Conservation (phyloP, 2,329 filamentous ascomycete species). For the Rhinocladiella mackenziei region DNA sequence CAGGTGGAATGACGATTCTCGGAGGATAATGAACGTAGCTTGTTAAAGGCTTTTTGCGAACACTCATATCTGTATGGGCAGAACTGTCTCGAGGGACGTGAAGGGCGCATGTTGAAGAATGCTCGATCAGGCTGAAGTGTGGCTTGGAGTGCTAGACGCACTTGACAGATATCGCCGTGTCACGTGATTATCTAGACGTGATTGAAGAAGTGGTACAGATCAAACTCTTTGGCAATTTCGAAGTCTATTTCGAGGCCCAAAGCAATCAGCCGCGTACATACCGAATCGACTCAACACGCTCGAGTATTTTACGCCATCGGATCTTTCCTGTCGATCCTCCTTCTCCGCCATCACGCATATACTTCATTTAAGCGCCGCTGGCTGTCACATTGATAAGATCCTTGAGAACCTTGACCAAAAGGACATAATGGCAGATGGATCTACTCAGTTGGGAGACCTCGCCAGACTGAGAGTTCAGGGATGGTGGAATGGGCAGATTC, state of each 20-base stretch:
- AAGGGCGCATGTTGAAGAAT: no score
- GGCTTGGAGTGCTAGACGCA: no score
- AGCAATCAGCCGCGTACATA: constrained; percentile 14
- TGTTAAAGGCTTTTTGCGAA: no score
- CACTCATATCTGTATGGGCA: no score
- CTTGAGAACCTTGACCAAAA: constrained; percentile 30
- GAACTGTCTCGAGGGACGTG: no score
- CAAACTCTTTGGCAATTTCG: constrained; percentile 35
- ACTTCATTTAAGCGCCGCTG: constrained; percentile 25
- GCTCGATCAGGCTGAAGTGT: no score
- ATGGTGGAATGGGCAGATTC: constrained; percentile 24
- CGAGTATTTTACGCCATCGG: constrained; percentile 13
- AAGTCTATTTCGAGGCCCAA: constrained; percentile 28
- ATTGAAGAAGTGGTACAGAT: no score
- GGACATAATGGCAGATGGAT: constrained; percentile 23
- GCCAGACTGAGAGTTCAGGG: constrained; percentile 20
- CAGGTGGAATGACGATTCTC: no score
- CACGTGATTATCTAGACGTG: no score
- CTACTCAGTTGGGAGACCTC: constrained; percentile 20
- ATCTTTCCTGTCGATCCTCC: constrained; percentile 28
- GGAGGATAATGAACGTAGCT: no score
- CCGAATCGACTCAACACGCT: constrained; percentile 12
- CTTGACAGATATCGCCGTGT: no score
- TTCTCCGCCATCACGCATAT: constrained; percentile 31
- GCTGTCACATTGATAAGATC: constrained; percentile 28